phyloP scores from a whole-genome alignment of 1,139 yeast genomes.

The Candida mesenterica region DNA sequence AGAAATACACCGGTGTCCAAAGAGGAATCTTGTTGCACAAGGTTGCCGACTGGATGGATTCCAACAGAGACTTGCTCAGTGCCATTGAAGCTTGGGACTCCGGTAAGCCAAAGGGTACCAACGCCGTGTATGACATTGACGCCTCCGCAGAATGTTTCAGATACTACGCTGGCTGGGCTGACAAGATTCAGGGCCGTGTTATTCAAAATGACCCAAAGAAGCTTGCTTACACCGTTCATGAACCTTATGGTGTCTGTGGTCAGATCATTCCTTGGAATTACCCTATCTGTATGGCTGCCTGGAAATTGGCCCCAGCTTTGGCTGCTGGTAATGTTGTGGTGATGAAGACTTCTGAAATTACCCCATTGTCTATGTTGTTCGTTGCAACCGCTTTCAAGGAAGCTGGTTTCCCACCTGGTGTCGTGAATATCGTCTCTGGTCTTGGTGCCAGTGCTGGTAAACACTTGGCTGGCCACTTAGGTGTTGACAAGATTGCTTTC shows the following conservation, averaged over 20 bases:
- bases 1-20: slow-evolving; percentile 43
- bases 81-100: slow-evolving; percentile 79
- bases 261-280: slow-evolving; percentile 72
- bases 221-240: slow-evolving; percentile 76
- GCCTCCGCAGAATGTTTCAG: slow-evolving; percentile 57
- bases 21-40: slow-evolving; percentile 56
- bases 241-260: slow-evolving; percentile 80
- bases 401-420: slow-evolving; percentile 76
- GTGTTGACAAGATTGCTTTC: slow-evolving; percentile 64
- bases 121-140: slow-evolving; percentile 56
- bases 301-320: slow-evolving; percentile 63
- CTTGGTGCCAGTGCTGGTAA: slow-evolving; percentile 55
- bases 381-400: slow-evolving; percentile 54
- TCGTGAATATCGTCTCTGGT: slow-evolving; percentile 60
- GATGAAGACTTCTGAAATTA: slow-evolving; percentile 65
- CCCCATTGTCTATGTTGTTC: slow-evolving; percentile 60
- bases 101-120: slow-evolving; percentile 63
- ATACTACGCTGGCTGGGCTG: slow-evolving; percentile 85
- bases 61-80: slow-evolving; percentile 55
- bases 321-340: slow-evolving; percentile 69
- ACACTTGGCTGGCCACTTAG: slow-evolving; percentile 55
- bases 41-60: slow-evolving; percentile 60
- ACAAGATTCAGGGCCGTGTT: slow-evolving; percentile 68
- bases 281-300: slow-evolving; percentile 57
- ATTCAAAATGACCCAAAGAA: slow-evolving; percentile 66